These are phyloP conservation scores for Phlyctochytrium bullatum DNA, from an alignment of 192 early-diverging fungal species.

Conservation along the genomic window DNA sequence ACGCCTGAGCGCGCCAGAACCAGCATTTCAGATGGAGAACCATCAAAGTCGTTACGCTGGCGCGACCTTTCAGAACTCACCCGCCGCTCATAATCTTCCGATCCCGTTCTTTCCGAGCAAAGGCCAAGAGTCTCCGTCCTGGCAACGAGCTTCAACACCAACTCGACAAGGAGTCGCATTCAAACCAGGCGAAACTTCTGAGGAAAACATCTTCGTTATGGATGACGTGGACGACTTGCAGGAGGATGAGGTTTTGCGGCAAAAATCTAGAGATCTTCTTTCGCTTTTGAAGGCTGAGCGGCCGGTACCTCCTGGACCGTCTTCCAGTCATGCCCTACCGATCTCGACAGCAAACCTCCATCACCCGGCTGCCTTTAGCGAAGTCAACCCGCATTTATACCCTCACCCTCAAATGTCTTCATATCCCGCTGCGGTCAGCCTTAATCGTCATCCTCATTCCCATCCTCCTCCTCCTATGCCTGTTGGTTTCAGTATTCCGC, in stretches of 20 bases:
- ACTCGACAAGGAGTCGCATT: too few relatives aligned
- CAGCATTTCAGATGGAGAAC: background rate
- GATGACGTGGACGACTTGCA: background rate
- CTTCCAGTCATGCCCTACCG: background rate
- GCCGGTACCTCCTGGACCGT: background rate
- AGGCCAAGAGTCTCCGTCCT: too few relatives aligned
- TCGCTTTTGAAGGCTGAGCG: background rate
- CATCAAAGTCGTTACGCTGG: slow-evolving; percentile 42
- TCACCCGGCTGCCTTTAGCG: background rate
- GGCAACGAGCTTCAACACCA: too few relatives aligned
- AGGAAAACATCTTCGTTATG: background rate
- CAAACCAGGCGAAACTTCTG: too few relatives aligned
- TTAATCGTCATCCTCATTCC: background rate
- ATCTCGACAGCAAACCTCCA: background rate
- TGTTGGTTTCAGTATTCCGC: too few relatives aligned
- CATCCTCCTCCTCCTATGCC: background rate
- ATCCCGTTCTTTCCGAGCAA: slow-evolving; percentile 41
- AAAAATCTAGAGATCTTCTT: background rate
- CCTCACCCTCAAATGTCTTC: background rate
- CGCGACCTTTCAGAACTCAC: slow-evolving; percentile 54
- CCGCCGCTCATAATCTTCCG: slow-evolving; percentile 42
- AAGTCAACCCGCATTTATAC: background rate
- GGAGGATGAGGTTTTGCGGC: background rate
- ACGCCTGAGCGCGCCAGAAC: background rate
- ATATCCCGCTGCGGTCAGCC: background rate